Base-by-base conservation (phyloP, 306 rosid species). In the Prosopis cineraria region DNA sequence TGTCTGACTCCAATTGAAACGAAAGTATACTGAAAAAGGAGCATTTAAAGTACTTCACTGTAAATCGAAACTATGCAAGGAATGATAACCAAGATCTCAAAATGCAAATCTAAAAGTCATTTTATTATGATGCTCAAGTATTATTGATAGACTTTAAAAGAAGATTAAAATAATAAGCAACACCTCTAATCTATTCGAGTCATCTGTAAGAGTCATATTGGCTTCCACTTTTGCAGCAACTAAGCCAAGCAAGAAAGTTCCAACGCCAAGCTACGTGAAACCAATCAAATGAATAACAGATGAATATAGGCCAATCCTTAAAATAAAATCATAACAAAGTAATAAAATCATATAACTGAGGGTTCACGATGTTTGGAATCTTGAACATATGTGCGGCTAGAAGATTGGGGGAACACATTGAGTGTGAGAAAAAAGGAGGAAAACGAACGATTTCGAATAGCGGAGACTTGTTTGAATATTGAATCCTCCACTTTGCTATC, bases 181-280 rank as follows among this genome's bases (percentile, higher is more conserved):
- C 27, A 90, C 94, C 92, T 88, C 90, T 62, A 66, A 24, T 48
- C 87, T 73, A 37, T 37, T 41, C 20, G 89, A 83, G 33, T 83
- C 87, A 22, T 90, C 89, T 1, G 89, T 82, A 12, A 90, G 87
- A 70, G 92, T 90, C 75, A 90, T 90, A 43, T 74, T 47, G 14
- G 88, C 90, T 16, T 85, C 90, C 12, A 88, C 63, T 79, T 83
- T 84, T 22, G 85, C 90, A 2, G 94, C 94, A 71, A 86, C 89
- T 79, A 88, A 81, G 24, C 94, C 88, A 1, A 90, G 90, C 89
- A 86, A 77, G 40, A 88, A 86, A 72, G 90, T 90, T 34, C 94
- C 92, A 39, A 90, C 90, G 30, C 94, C 94, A 37, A 90, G 88
- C 94, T 90, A 75, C 65, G 68, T 56, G 44, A 58, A 8, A 64